phyloP scores from a whole-genome alignment of 805 yeast species.

The Saccharomycopsis sp. region DNA sequence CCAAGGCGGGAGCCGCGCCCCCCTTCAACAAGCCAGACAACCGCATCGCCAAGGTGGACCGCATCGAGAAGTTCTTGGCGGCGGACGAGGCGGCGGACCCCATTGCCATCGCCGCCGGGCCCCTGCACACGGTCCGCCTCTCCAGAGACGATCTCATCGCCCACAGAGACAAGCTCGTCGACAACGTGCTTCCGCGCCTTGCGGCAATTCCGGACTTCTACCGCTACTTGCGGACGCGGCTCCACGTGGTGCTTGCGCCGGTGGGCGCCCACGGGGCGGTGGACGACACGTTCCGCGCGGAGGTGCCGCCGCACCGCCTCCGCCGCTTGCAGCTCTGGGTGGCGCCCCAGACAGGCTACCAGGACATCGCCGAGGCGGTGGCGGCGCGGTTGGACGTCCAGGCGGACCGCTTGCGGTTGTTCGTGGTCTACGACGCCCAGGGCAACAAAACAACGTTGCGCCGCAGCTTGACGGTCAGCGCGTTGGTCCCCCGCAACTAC shows the following conservation, averaged over 20 bases:
- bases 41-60: slow-evolving; percentile 2
- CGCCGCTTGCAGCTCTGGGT: slow-evolving; percentile 57
- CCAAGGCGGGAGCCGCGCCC: too few species aligned
- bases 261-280: slow-evolving; percentile 37
- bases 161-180: slow-evolving; percentile 17
- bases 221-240: slow-evolving; percentile 49
- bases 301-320: background rate
- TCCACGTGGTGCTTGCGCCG: slow-evolving; percentile 50
- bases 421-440: slow-evolving; percentile 47
- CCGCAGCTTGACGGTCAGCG: slow-evolving; percentile 28
- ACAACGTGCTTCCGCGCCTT: slow-evolving; percentile 10
- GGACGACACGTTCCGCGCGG: slow-evolving; percentile 17
- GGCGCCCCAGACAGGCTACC: slow-evolving; percentile 51
- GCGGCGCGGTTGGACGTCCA: slow-evolving; percentile 48
- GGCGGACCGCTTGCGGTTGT: slow-evolving; percentile 58
- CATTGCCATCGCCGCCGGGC: slow-evolving; percentile 7
- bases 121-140: background rate
- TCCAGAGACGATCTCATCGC: slow-evolving; percentile 5
- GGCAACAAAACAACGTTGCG: slow-evolving; percentile 42
- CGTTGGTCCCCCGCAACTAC: slow-evolving; percentile 30
- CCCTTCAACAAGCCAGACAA: slow-evolving; percentile 1
- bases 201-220: slow-evolving; percentile 36
- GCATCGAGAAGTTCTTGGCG: slow-evolving; percentile 14
- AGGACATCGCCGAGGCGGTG: slow-evolving; percentile 53
- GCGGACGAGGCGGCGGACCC: slow-evolving; percentile 18